These are phyloP conservation scores for Colletotrichum zoysiae DNA, from an alignment of 2,329 filamentous ascomycete genomes.

Conservation along the genomic window DNA sequence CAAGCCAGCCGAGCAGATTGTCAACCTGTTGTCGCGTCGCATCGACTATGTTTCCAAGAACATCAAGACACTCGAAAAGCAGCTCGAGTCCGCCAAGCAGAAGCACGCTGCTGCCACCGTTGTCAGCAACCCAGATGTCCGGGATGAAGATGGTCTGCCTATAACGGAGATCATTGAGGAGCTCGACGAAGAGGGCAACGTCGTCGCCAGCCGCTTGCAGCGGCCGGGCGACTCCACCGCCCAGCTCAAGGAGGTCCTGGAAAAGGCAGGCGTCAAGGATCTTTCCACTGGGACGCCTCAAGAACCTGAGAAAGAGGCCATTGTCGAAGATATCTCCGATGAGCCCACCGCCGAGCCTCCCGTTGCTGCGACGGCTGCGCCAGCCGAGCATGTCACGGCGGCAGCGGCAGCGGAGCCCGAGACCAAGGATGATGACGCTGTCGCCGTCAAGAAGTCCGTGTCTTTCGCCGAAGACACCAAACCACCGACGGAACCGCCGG, in stretches of 20 bases:
- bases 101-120: constrained; percentile 75
- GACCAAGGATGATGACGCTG: constrained; percentile 10
- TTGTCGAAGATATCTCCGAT: constrained; percentile 41
- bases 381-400: background rate
- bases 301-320: constrained; percentile 16
- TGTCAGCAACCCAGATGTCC: constrained; percentile 69
- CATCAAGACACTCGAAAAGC: constrained; percentile 78
- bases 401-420: background rate
- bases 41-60: constrained; percentile 93
- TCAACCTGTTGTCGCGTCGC: constrained; percentile 77
- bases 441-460: constrained; percentile 67
- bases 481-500: constrained; percentile 53
- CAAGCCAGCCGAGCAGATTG: constrained; percentile 72
- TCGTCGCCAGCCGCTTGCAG: constrained; percentile 76
- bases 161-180: constrained; percentile 94
- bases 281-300: constrained; percentile 47
- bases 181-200: constrained; percentile 89
- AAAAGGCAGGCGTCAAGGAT: constrained; percentile 79
- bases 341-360: constrained; percentile 1
- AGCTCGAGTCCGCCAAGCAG: constrained; percentile 76
- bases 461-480: constrained; percentile 74
- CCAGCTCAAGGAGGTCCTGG: constrained; percentile 77
- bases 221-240: constrained; percentile 76
- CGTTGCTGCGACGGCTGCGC: background rate
- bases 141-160: constrained; percentile 78